Conservation (phyloP, 2,329 filamentous ascomycete species). For the Claviceps purpurea region DNA sequence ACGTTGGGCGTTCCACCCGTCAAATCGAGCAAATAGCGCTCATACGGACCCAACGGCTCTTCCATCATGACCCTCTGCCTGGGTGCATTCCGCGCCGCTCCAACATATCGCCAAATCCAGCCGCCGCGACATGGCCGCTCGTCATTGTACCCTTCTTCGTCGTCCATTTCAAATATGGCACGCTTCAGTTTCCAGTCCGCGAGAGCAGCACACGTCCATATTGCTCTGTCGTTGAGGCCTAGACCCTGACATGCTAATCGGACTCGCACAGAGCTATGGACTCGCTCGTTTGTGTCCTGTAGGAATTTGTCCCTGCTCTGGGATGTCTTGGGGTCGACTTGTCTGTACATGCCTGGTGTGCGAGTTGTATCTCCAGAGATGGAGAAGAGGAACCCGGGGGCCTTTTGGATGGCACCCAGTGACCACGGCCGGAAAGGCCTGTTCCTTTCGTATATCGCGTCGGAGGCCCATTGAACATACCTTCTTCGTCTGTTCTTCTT, state of each 20-base stretch:
- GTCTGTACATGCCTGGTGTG: slow-evolving; percentile 35
- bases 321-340: slow-evolving; percentile 27
- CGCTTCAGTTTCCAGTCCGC: slow-evolving; percentile 30
- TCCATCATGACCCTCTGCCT: slow-evolving; percentile 32
- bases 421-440: slow-evolving; percentile 34
- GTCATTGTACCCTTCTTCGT: slow-evolving; percentile 5
- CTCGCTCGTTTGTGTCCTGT: slow-evolving; percentile 38
- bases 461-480: slow-evolving; percentile 28
- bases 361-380: slow-evolving; percentile 29
- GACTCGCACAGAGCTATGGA: slow-evolving; percentile 41
- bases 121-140: slow-evolving; percentile 13
- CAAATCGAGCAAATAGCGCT: slow-evolving; percentile 32
- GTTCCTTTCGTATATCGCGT: slow-evolving; percentile 33
- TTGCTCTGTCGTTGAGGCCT: slow-evolving; percentile 31
- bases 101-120: slow-evolving; percentile 43
- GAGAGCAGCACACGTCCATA: slow-evolving; percentile 35
- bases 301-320: slow-evolving; percentile 25
- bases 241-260: slow-evolving; percentile 37
- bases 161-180: slow-evolving; percentile 8
- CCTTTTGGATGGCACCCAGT: slow-evolving; percentile 30
- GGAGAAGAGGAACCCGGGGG: slow-evolving; percentile 27
- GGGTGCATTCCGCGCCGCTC: slow-evolving; percentile 27
- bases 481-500: background rate
- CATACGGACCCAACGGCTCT: slow-evolving; percentile 39
- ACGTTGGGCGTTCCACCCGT: slow-evolving; percentile 30